These are phyloP conservation scores for Claviceps paspali DNA, from an alignment of 2,329 filamentous ascomycete species.

Conservation along the genomic window DNA sequence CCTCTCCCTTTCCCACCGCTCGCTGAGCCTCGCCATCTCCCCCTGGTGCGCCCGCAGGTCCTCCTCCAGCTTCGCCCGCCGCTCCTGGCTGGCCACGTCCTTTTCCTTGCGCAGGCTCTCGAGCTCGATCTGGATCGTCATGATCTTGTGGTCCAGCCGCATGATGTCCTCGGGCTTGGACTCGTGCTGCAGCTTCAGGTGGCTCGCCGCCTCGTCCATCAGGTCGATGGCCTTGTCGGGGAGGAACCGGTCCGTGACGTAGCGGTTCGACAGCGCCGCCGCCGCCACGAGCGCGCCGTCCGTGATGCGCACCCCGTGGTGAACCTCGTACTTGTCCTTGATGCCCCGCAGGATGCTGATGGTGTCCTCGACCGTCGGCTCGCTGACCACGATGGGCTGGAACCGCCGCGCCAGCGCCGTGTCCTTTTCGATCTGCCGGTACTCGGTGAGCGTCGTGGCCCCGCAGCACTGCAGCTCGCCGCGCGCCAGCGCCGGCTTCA, in stretches of 20 bases:
- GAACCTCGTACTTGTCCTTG: conserved; percentile 94
- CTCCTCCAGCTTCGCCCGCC: conserved; percentile 69
- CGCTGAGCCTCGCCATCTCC: conserved; percentile 57
- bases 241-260: conserved; percentile 89
- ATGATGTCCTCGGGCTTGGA: conserved; percentile 93
- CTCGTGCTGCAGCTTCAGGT: conserved; percentile 82
- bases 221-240: conserved; percentile 96
- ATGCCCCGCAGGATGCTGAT: conserved; percentile 92
- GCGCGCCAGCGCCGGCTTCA: conserved; percentile 85
- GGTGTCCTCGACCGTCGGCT: conserved; percentile 81
- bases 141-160: conserved; percentile 81
- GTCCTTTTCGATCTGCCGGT: conserved; percentile 88
- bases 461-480: conserved; percentile 92
- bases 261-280: conserved; percentile 83
- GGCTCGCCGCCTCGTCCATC: conserved; percentile 89
- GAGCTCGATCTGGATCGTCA: conserved; percentile 93
- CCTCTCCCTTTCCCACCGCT: conserved; percentile 82
- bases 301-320: conserved; percentile 89
- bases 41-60: conserved; percentile 63
- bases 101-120: conserved; percentile 91
- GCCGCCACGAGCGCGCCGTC: conserved; percentile 86
- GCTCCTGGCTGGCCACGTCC: conserved; percentile 75
- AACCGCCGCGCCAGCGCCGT: conserved; percentile 84
- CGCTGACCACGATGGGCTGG: conserved; percentile 85
- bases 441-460: conserved; percentile 85